These are phyloP conservation scores for Leishmania martiniquensis DNA, from an alignment of 208 protist genomes.

Conservation along the genomic window DNA sequence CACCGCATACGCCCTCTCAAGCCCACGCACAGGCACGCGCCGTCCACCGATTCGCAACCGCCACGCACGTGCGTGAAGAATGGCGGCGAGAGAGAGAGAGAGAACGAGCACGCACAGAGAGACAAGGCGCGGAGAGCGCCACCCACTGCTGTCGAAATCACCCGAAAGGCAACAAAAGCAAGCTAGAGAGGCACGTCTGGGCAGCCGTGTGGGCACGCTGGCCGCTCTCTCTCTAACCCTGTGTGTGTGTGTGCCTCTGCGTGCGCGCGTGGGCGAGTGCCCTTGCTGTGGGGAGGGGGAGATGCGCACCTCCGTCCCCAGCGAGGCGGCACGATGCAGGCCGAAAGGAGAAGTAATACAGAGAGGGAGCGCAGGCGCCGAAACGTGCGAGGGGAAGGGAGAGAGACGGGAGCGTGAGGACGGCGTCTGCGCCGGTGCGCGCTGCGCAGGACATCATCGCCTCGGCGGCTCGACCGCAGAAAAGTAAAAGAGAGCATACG, in stretches of 20 bases:
- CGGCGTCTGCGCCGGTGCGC: neutral
- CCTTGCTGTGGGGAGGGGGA: neutral
- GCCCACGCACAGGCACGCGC: neutral
- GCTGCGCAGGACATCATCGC: neutral
- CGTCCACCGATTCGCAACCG: neutral
- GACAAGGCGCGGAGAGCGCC: neutral
- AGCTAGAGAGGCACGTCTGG: neutral
- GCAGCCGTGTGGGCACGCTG: neutral
- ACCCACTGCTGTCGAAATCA: neutral
- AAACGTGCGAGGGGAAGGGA: neutral
- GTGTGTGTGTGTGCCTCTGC: neutral
- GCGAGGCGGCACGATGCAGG: neutral
- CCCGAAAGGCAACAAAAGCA: neutral
- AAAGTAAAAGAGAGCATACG: neutral
- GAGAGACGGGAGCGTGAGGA: neutral
- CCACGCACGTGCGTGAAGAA: neutral
- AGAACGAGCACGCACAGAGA: neutral
- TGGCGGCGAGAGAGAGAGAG: neutral
- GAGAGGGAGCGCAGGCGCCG: neutral
- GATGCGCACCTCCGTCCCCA: neutral
- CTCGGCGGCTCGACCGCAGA: neutral
- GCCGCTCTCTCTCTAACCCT: neutral
- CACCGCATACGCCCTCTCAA: neutral
- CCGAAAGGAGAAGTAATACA: neutral
- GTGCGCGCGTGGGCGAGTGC: neutral